Conservation (phyloP, 805 yeast species). For the Lipomyces yamanashiensis region DNA sequence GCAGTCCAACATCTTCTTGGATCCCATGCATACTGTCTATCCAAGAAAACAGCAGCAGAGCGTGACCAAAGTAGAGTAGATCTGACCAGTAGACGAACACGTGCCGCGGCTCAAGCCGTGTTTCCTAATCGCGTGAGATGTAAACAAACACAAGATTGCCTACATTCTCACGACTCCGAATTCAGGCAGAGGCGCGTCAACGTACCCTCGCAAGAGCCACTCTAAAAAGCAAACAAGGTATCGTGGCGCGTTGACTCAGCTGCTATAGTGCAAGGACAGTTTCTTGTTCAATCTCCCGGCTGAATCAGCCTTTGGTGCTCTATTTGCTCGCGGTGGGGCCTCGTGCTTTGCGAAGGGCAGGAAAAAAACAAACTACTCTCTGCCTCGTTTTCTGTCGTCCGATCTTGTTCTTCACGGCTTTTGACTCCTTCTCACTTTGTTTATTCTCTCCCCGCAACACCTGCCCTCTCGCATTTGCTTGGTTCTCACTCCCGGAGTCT, state of each 20-base stretch:
- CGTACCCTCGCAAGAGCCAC: slow-evolving; percentile 16
- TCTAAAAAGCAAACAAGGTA: neutral
- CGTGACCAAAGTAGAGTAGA: neutral
- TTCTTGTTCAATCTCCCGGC: neutral
- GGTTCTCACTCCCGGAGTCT: no score
- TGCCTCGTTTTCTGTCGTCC: no score
- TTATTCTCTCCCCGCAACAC: no score
- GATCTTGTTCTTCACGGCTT: no score
- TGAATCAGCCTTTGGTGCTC: neutral
- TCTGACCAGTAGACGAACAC: neutral
- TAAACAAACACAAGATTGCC: slow-evolving; percentile 11
- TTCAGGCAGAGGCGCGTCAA: slow-evolving; percentile 10
- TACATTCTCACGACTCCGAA: slow-evolving; percentile 10
- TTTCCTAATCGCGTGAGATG: neutral
- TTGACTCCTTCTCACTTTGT: no score
- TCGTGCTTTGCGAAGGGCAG: neutral
- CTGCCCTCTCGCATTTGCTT: no score
- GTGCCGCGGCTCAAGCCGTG: slow-evolving; percentile 7
- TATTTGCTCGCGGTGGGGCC: neutral
- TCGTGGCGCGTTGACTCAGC: slow-evolving; percentile 1
- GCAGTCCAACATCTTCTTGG: no score
- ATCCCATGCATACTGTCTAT: neutral
- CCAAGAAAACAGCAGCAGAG: neutral
- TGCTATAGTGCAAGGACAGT: neutral
- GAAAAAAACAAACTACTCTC: no score